phyloP scores from a whole-genome alignment of 2,329 filamentous ascomycete genomes.

The Ophiocordyceps australis region DNA sequence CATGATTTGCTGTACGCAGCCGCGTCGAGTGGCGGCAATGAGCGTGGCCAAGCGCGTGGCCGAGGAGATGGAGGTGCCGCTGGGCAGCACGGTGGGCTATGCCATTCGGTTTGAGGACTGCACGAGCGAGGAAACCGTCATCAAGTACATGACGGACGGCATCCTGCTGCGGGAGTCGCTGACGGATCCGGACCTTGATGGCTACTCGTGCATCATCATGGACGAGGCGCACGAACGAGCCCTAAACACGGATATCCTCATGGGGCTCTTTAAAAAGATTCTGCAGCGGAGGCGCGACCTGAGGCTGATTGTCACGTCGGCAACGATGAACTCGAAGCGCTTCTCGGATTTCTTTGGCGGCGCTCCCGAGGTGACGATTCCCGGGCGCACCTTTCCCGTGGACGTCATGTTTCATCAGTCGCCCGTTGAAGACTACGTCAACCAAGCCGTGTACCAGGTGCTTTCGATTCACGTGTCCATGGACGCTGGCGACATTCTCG shows the following conservation, averaged over 20 bases:
- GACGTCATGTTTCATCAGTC: slow-evolving; percentile 92
- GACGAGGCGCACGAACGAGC: slow-evolving; percentile 96
- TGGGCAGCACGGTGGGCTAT: slow-evolving; percentile 82
- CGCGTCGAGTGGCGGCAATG: slow-evolving; percentile 93
- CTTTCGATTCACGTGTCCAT: slow-evolving; percentile 93
- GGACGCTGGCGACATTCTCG: slow-evolving; percentile 79
- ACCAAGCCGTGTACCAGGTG: slow-evolving; percentile 90
- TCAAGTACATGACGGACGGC: slow-evolving; percentile 99
- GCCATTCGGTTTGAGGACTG: slow-evolving; percentile 98
- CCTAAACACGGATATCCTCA: slow-evolving; percentile 89
- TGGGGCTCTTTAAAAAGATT: slow-evolving; percentile 97
- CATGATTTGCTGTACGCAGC: slow-evolving; percentile 93
- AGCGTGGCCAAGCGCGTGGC: slow-evolving; percentile 96
- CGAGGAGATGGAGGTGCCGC: slow-evolving; percentile 90
- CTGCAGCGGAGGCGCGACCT: slow-evolving; percentile 74
- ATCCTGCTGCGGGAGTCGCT: slow-evolving; percentile 85
- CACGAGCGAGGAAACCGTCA: slow-evolving; percentile 83
- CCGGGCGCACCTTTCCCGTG: slow-evolving; percentile 89
- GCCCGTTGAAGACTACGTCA: slow-evolving; percentile 94
- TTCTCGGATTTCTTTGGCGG: slow-evolving; percentile 95
- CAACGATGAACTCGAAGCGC: slow-evolving; percentile 93
- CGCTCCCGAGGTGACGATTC: slow-evolving; percentile 91
- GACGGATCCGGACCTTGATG: slow-evolving; percentile 81
- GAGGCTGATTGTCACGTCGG: slow-evolving; percentile 93
- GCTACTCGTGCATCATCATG: slow-evolving; percentile 98